A percentile compares a stretch with the other conserved stretches of the same genome.
Evolutionary conservation across 257 asterid genomes (phyloP).

Genomic region (Henckelia pumila): DNA sequence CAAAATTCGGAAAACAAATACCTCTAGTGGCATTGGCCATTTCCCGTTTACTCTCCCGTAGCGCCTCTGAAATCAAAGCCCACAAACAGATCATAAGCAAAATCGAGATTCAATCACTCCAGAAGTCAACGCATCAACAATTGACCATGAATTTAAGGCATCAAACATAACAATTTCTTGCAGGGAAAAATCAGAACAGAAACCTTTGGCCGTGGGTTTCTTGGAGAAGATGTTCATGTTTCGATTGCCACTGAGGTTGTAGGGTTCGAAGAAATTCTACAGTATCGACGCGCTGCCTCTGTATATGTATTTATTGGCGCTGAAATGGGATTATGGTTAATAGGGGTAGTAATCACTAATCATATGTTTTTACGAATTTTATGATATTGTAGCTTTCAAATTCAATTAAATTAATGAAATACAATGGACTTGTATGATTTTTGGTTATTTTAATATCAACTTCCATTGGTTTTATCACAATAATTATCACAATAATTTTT

Average conservation of each 20-base stretch:
- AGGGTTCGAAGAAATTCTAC: no score
- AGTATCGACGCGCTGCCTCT: slow-evolving; percentile 1
- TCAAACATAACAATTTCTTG: background rate
- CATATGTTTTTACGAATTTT: no score
- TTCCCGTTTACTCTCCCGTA: slow-evolving; percentile 76
- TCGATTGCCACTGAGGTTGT: background rate
- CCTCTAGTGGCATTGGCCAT: slow-evolving; percentile 86
- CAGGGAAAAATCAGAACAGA: background rate
- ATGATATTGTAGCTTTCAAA: no score
- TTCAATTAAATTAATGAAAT: no score
- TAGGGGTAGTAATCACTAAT: no score
- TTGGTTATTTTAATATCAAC: no score
- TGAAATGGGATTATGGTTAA: background rate
- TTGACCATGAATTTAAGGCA: slow-evolving; percentile 8
- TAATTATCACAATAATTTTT: no score
- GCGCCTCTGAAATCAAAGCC: slow-evolving; percentile 57
- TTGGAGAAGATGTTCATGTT: slow-evolving; percentile 75
- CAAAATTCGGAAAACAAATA: slow-evolving; percentile 19
- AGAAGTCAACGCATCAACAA: slow-evolving; percentile 23
- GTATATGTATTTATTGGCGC: background rate
- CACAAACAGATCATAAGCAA: background rate
- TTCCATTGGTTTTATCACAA: no score
- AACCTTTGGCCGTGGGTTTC: slow-evolving; percentile 89
- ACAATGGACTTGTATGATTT: no score
- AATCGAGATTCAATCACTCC: background rate